Percentiles rank a stretch among this genome's conserved stretches.
These are phyloP conservation scores for Kappamyces sp. DNA, from an alignment of 192 early-diverging fungal species.

Conservation along the genomic window DNA sequence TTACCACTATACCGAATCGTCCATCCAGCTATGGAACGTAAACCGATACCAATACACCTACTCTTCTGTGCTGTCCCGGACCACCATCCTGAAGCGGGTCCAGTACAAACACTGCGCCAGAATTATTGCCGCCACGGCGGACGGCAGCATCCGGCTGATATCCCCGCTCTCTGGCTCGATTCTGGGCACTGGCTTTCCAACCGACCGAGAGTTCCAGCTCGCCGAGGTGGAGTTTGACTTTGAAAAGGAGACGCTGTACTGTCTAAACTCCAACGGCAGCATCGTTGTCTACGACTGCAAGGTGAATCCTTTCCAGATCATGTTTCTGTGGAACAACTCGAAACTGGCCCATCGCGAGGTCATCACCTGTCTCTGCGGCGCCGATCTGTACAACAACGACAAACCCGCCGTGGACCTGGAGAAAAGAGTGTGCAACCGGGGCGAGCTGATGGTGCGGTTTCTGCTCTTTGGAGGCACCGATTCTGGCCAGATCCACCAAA, in stretches of 20 bases:
- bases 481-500: constrained; percentile 21
- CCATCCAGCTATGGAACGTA: constrained; percentile 32
- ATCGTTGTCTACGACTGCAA: constrained; percentile 22
- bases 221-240: constrained; percentile 21
- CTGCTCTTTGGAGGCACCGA: constrained; percentile 23
- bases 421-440: neutral
- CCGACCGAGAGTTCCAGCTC: constrained; percentile 16
- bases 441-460: constrained; percentile 4
- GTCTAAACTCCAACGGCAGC: constrained; percentile 15
- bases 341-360: neutral
- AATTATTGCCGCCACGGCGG: constrained; percentile 17
- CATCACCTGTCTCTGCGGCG: constrained; percentile 15
- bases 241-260: constrained; percentile 16
- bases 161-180: constrained; percentile 25
- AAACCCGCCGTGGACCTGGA: constrained; percentile 12
- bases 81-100: constrained; percentile 11
- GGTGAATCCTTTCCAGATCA: constrained; percentile 30
- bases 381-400: constrained; percentile 4
- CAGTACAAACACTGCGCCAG: constrained; percentile 1
- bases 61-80: constrained; percentile 12
- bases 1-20: constrained; percentile 11
- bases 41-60: constrained; percentile 30
- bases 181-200: constrained; percentile 29
- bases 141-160: constrained; percentile 24
- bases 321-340: constrained; percentile 17